These are phyloP conservation scores for Arthroderma uncinatum DNA, from an alignment of 2,329 filamentous ascomycete species.

Conservation along the genomic window DNA sequence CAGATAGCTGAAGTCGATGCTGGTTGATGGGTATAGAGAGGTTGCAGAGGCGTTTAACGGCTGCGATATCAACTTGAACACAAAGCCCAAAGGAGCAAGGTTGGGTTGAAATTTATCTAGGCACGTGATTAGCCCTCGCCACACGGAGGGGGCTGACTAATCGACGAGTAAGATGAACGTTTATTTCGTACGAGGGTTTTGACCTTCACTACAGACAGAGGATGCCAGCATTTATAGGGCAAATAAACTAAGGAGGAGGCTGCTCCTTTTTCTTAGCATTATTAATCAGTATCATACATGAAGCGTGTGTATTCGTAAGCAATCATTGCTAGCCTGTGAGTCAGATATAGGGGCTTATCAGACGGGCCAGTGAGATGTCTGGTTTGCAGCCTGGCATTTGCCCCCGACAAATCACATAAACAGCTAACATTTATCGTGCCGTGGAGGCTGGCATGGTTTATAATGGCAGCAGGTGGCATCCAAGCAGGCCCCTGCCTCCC, in stretches of 20 bases:
- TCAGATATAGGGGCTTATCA: not conserved
- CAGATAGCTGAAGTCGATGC: not conserved
- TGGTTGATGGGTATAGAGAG: not conserved
- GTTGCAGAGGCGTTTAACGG: not conserved
- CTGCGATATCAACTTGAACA: not conserved
- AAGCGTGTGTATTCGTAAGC: not conserved
- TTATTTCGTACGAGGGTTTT: not conserved
- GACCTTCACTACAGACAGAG: too few relatives aligned
- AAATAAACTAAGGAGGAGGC: too few relatives aligned
- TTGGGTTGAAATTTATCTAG: conserved; percentile 5
- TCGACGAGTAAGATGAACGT: not conserved
- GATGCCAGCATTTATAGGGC: too few relatives aligned
- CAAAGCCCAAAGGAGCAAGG: not conserved
- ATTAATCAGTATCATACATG: not conserved
- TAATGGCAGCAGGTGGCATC: conserved; percentile 77
- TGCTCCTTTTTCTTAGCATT: too few relatives aligned
- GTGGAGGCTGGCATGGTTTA: conserved; percentile 32
- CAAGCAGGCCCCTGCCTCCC: conserved; percentile 81
- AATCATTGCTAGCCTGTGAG: not conserved
- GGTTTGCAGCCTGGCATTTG: too few relatives aligned
- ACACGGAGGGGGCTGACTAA: conserved; percentile 5
- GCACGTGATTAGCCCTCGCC: not conserved
- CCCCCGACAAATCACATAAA: not conserved
- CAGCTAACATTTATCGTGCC: not conserved
- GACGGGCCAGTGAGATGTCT: not conserved